phyloP scores from a whole-genome alignment of 2,329 filamentous ascomycete species.

The Colletotrichum sidae region DNA sequence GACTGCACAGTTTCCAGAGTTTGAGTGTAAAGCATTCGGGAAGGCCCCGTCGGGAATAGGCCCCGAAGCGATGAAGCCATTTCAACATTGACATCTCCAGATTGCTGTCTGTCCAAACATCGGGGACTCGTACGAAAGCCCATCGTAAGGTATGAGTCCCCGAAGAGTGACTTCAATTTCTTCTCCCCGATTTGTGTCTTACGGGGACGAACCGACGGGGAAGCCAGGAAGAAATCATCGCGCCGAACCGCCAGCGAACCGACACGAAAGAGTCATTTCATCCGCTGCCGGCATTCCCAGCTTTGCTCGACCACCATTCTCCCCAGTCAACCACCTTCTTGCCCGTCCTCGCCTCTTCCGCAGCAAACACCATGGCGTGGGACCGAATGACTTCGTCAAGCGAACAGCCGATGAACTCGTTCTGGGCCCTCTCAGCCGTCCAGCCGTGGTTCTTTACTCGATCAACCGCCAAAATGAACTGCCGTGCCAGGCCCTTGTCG shows the following conservation, averaged over 20 bases:
- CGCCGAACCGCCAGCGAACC: too few relatives aligned
- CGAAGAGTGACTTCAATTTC: too few relatives aligned
- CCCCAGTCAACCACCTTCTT: constrained; percentile 80
- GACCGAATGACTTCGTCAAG: constrained; percentile 89
- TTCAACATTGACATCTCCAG: not conserved
- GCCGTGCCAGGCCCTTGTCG: constrained; percentile 71
- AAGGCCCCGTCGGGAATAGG: too few relatives aligned
- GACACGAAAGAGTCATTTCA: not conserved
- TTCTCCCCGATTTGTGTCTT: too few relatives aligned
- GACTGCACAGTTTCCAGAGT: too few relatives aligned
- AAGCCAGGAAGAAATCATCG: too few relatives aligned
- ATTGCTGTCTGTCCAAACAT: too few relatives aligned
- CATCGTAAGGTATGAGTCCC: too few relatives aligned
- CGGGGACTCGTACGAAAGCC: too few relatives aligned
- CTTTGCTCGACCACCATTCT: constrained; percentile 74
- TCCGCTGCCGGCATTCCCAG: constrained; percentile 38
- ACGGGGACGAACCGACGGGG: too few relatives aligned
- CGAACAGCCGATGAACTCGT: constrained; percentile 80
- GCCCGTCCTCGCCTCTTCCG: constrained; percentile 82
- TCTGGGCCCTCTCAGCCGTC: constrained; percentile 78
- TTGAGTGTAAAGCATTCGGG: too few relatives aligned
- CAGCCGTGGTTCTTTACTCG: constrained; percentile 79
- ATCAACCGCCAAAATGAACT: constrained; percentile 86
- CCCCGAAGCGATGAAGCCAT: too few relatives aligned
- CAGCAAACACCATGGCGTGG: constrained; percentile 93